Evolutionary conservation across 257 asterid genomes (phyloP).

Genomic region (Penstemon davidsonii): DNA sequence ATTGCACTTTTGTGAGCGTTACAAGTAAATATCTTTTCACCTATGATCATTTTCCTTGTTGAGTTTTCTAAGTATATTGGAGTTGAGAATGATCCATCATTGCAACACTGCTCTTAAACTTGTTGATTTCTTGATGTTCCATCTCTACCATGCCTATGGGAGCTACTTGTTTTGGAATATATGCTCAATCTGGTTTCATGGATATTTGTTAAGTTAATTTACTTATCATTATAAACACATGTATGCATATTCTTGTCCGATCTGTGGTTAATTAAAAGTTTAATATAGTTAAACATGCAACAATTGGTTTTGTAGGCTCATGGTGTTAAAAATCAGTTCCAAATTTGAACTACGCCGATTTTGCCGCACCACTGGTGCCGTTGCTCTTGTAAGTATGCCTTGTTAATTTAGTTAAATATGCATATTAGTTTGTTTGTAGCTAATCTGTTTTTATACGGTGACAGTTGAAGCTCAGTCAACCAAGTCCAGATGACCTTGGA

Average conservation of each 20-base stretch:
- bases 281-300: constrained; percentile 23
- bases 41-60: constrained; percentile 7
- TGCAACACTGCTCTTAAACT: constrained; percentile 9
- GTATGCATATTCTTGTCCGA: not conserved
- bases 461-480: constrained; percentile 90
- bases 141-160: not conserved
- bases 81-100: constrained; percentile 8
- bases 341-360: constrained; percentile 92
- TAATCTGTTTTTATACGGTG: constrained; percentile 34
- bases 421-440: constrained; percentile 10
- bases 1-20: constrained; percentile 94
- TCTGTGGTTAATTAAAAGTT: not conserved
- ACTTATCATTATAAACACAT: not conserved
- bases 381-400: constrained; percentile 69
- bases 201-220: not conserved
- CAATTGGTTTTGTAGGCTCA: constrained; percentile 60
- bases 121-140: constrained; percentile 1
- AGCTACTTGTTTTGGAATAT: constrained; percentile 3
- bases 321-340: constrained; percentile 92
- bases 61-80: constrained; percentile 14
- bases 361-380: constrained; percentile 95
- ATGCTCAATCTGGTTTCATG: constrained; percentile 19
- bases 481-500: constrained; percentile 93
- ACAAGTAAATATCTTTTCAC: constrained; percentile 54
- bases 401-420: constrained; percentile 10